Evolutionary conservation across 768 basidiomycete genomes (phyloP).

Genomic region (Rhodocollybia butyracea): DNA sequence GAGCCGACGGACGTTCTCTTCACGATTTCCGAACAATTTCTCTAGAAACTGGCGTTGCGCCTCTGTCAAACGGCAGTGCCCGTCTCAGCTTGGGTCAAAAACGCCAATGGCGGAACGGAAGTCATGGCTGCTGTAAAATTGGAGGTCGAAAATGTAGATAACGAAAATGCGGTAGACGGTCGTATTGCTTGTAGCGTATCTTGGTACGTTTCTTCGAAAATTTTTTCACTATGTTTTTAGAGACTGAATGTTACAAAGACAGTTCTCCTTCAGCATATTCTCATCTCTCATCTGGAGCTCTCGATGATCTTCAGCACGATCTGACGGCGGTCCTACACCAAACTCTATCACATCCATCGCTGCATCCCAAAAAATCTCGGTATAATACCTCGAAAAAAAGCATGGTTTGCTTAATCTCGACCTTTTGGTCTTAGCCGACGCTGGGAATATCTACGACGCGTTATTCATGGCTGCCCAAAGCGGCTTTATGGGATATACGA

Average conservation of each 20-base stretch:
- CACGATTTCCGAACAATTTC: slow-evolving; percentile 65
- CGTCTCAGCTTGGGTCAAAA: slow-evolving; percentile 65
- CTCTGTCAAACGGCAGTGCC: slow-evolving; percentile 84
- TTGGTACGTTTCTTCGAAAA: slow-evolving; percentile 51
- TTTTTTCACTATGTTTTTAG: too few relatives aligned
- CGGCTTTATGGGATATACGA: slow-evolving; percentile 81
- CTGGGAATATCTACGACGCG: slow-evolving; percentile 75
- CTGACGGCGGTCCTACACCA: slow-evolving; percentile 59
- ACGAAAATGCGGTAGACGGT: slow-evolving; percentile 44
- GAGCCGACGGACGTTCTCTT: slow-evolving; percentile 71
- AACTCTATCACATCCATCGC: slow-evolving; percentile 62
- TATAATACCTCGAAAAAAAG: slow-evolving; percentile 57
- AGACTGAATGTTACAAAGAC: slow-evolving; percentile 30
- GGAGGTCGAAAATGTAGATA: slow-evolving; percentile 68
- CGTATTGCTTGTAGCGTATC: slow-evolving; percentile 65
- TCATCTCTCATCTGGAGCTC: slow-evolving; percentile 50
- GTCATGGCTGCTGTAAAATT: slow-evolving; percentile 76
- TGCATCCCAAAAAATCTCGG: slow-evolving; percentile 64
- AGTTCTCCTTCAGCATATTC: slow-evolving; percentile 86
- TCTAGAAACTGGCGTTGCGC: slow-evolving; percentile 75
- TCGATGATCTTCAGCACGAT: slow-evolving; percentile 80
- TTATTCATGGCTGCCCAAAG: slow-evolving; percentile 76
- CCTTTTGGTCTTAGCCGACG: slow-evolving; percentile 67
- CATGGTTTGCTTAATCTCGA: slow-evolving; percentile 80
- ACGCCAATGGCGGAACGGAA: slow-evolving; percentile 69